A percentile compares a stretch with the other conserved stretches of the same genome.
These are phyloP conservation scores for Hemileccinum impolitum DNA, from an alignment of 768 basidiomycete species.

Conservation along the genomic window DNA sequence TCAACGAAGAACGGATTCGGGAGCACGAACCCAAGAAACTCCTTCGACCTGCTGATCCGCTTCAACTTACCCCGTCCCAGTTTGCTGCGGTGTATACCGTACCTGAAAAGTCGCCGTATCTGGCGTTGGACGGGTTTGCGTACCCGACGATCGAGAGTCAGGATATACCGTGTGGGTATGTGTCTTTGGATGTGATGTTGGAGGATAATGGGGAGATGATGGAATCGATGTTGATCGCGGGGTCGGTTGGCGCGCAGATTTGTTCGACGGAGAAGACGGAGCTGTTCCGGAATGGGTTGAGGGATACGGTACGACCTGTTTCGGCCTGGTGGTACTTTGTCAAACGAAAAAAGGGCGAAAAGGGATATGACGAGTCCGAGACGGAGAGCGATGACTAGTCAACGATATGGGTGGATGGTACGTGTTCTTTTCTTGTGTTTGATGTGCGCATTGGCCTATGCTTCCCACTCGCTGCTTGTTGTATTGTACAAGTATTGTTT, in stretches of 20 bases:
- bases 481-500: no score
- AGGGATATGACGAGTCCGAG: not conserved
- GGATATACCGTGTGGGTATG: conserved; percentile 30
- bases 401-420: no score
- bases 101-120: conserved; percentile 18
- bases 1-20: conserved; percentile 28
- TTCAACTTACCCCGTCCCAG: conserved; percentile 21
- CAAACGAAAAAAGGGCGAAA: not conserved
- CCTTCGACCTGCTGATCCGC: conserved; percentile 27
- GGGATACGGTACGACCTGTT: conserved; percentile 32
- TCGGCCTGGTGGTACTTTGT: conserved; percentile 33
- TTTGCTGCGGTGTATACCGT: conserved; percentile 27
- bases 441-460: no score
- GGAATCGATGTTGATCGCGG: conserved; percentile 30
- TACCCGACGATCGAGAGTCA: conserved; percentile 28
- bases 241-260: conserved; percentile 27
- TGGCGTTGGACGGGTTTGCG: conserved; percentile 27
- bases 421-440: no score
- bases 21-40: conserved; percentile 32
- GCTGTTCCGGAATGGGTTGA: conserved; percentile 27
- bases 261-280: conserved; percentile 30
- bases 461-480: no score
- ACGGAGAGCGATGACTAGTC: not conserved
- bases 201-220: conserved; percentile 24
- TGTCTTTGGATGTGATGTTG: conserved; percentile 27